Conservation (phyloP, 306 rosid genomes). For the Bauhinia variegata region DNA sequence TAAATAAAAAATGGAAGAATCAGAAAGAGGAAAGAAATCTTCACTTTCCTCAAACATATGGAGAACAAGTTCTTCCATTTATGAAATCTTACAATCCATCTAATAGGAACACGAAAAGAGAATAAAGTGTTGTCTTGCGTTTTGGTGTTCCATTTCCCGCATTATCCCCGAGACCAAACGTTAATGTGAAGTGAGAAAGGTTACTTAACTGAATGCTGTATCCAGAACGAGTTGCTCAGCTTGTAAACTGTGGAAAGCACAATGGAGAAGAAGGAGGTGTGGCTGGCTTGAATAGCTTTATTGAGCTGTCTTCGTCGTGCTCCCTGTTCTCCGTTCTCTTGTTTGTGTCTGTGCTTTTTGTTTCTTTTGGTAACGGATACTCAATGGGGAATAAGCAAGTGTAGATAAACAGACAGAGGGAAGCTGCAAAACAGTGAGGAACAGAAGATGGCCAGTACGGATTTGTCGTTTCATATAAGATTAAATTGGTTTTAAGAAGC, state of each 20-base stretch:
- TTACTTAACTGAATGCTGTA: background rate
- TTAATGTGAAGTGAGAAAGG: background rate
- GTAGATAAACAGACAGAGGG: background rate
- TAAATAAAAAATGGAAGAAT: no score
- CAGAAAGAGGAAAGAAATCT: background rate
- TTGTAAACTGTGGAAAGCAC: background rate
- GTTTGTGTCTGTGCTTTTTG: no score
- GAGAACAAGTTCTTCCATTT: constrained; percentile 5
- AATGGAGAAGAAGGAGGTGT: no score
- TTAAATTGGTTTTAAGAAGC: constrained; percentile 37
- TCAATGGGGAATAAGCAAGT: background rate
- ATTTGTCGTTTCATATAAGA: constrained; percentile 31
- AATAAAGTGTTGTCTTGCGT: background rate
- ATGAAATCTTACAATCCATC: background rate
- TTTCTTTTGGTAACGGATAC: background rate
- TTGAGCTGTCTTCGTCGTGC: no score
- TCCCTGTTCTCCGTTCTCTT: no score
- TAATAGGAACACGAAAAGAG: background rate
- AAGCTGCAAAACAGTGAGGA: background rate
- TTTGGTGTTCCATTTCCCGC: background rate
- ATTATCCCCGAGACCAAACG: constrained; percentile 33
- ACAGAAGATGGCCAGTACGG: constrained; percentile 3
- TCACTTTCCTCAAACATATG: constrained; percentile 33
- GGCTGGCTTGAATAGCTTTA: no score
- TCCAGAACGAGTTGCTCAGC: background rate